Base-by-base conservation (phyloP, 768 basidiomycete genomes). In the Sporobolomyces phaffii region DNA sequence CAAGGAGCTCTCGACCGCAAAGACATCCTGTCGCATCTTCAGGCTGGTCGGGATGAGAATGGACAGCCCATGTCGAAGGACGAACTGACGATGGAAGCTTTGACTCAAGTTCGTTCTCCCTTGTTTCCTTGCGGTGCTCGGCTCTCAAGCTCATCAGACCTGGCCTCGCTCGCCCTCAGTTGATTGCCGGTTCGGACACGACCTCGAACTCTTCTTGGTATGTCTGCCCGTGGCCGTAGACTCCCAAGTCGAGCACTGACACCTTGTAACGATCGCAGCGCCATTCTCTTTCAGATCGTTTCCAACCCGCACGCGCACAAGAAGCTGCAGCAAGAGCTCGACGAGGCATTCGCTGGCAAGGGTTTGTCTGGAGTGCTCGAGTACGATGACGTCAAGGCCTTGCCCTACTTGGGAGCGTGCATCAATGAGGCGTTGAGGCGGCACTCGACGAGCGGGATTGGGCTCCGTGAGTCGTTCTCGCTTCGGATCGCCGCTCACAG, bases 161-260 rank as follows among this genome's bases (percentile, higher is more conserved):
- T 17, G 28, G 10, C 13, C 29, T 28, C 57, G 78, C 89, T 24
- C 49, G 62, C n/a, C 91, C 90, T 1, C 84, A 91, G 52, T 82
- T 92, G 22, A 91, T 92, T 69, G 90, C 90, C 9, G 91, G 91
- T 2, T 88, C 87, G 5, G 91, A 96, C 74, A 96, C 91, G 1
- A 94, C 92, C 0, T 91, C 91, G 50, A 96, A 94, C 80, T 91
- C 90, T 22, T 89, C 89, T 7, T 91, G 90, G 65, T 67, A 5
- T 3, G 60, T 45, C 3, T 48, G 2, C 1, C 10, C 7, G n/a
- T 34, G n/a, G n/a, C 17, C 9, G 22, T 52, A 15, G 29, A 26
- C 13, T 50, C 10, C 24, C 28, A 28, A 15, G 9, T 50, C 24
- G n/a, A 10, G 48, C 10, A 18, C 48, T 28, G 26, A 26, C 28